Evolutionary conservation across 78 protist species (phyloP).

Genomic region (Dictyostelium intermedium): DNA sequence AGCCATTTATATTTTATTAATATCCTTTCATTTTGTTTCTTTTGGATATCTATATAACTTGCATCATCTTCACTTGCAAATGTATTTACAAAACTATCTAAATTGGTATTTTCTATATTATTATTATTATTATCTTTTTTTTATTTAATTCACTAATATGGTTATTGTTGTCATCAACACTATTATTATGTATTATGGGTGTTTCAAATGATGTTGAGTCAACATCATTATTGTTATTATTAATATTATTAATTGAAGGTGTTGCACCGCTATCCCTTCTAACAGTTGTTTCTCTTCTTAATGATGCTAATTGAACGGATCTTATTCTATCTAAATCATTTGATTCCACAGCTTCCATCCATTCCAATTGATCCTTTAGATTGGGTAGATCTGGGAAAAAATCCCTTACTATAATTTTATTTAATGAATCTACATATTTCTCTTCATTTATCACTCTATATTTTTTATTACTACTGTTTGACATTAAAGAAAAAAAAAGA

Average conservation of each 20-base stretch:
- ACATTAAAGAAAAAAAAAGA: neutral
- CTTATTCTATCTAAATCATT: constrained; percentile 55
- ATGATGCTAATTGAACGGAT: constrained; percentile 42
- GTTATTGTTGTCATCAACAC: neutral
- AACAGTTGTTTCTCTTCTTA: constrained; percentile 1
- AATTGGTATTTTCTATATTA: neutral
- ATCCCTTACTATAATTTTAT: constrained; percentile 78
- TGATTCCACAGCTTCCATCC: constrained; percentile 76
- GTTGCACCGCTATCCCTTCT: neutral
- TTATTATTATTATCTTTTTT: neutral
- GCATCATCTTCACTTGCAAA: constrained; percentile 50
- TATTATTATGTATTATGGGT: neutral
- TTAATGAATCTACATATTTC: constrained; percentile 39
- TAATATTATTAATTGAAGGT: constrained; percentile 4
- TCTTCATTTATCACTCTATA: constrained; percentile 72
- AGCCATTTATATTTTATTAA: constrained; percentile 33
- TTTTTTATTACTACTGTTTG: neutral
- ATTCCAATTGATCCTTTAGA: constrained; percentile 61
- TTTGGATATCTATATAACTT: constrained; percentile 17
- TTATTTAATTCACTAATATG: neutral
- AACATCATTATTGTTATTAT: too few species aligned
- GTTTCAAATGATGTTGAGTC: constrained; percentile 1
- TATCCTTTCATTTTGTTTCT: neutral
- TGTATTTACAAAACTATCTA: constrained; percentile 41
- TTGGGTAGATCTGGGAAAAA: constrained; percentile 80